These are phyloP conservation scores for Linanthus parryae DNA, from an alignment of 148 eudicot genomes.

Conservation along the genomic window DNA sequence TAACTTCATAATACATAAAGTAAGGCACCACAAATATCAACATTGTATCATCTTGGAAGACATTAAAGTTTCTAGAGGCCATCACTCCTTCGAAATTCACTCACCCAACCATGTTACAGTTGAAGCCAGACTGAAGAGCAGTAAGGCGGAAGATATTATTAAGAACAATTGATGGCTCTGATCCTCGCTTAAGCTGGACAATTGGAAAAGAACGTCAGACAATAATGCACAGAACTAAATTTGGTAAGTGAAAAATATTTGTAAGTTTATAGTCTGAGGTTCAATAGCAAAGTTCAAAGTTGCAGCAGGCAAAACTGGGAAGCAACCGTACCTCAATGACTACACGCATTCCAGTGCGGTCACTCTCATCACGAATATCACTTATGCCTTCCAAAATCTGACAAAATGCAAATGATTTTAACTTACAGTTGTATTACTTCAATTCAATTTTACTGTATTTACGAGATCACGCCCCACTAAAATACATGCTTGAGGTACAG, in stretches of 20 bases:
- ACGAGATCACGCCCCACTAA: no score
- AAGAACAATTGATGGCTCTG: constrained; percentile 81
- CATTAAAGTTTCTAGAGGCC: neutral
- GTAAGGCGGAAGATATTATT: constrained; percentile 90
- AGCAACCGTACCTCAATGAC: constrained; percentile 72
- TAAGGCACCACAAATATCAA: neutral
- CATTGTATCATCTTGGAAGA: neutral
- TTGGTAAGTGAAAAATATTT: no score
- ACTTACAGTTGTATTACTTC: neutral
- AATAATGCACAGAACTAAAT: no score
- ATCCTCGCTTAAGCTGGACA: constrained; percentile 83
- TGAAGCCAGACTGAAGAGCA: constrained; percentile 84
- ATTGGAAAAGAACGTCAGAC: constrained; percentile 3
- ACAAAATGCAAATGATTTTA: constrained; percentile 3
- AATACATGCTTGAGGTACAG: no score
- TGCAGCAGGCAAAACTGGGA: neutral
- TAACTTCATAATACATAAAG: neutral
- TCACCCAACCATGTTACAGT: constrained; percentile 99
- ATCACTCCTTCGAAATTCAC: constrained; percentile 21
- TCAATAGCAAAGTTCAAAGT: neutral
- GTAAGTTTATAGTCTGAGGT: no score
- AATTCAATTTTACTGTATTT: neutral
- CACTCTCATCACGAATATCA: constrained; percentile 98
- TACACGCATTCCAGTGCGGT: constrained; percentile 95
- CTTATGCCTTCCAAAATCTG: constrained; percentile 92